Conservation (phyloP, 2,329 filamentous ascomycete genomes). For the Neofusicoccum umdonicola region DNA sequence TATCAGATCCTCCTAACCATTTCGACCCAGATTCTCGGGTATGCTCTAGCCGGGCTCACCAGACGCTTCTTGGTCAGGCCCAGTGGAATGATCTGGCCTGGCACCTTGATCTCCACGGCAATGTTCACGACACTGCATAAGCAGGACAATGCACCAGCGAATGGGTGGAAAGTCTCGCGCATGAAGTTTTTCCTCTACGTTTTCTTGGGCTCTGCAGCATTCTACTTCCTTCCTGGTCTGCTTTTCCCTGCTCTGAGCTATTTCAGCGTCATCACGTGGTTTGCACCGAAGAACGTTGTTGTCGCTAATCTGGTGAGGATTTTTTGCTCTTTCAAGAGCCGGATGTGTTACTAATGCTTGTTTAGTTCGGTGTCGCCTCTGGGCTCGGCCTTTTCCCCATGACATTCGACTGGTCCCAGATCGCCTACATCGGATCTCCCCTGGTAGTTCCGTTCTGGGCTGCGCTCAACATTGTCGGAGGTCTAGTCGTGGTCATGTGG, state of each 20-base stretch:
- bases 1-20: conserved; percentile 83
- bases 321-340: background rate
- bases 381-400: conserved; percentile 80
- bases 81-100: conserved; percentile 88
- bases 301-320: conserved; percentile 67
- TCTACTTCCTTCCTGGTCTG: conserved; percentile 82
- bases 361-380: conserved; percentile 73
- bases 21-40: conserved; percentile 82
- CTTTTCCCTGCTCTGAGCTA: conserved; percentile 82
- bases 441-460: conserved; percentile 84
- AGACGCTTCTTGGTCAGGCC: conserved; percentile 79
- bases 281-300: conserved; percentile 81
- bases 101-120: conserved; percentile 80
- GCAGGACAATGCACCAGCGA: conserved; percentile 75
- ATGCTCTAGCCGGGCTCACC: conserved; percentile 80
- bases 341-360: background rate
- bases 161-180: conserved; percentile 78
- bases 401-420: conserved; percentile 89
- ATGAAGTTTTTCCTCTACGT: conserved; percentile 82
- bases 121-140: conserved; percentile 88
- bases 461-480: conserved; percentile 78
- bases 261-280: conserved; percentile 87
- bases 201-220: conserved; percentile 68
- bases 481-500: conserved; percentile 81
- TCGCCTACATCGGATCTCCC: conserved; percentile 82